phyloP scores from a whole-genome alignment of 2,329 filamentous ascomycete species.

The Fusarium tupiense region DNA sequence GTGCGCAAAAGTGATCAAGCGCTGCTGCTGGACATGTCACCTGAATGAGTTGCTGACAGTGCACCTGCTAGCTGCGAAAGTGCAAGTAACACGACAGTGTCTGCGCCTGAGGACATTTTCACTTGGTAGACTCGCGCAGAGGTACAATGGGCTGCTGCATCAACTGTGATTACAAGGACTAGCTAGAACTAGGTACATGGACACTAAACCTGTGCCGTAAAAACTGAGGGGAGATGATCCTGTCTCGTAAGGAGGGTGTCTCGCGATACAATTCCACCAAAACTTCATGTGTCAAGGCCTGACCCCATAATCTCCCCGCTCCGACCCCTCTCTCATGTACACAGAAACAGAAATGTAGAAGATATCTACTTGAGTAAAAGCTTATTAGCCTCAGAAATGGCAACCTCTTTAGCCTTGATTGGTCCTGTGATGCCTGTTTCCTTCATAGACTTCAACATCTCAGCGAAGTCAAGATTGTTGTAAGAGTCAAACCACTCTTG shows the following conservation, averaged over 20 bases:
- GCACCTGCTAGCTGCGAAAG: not conserved
- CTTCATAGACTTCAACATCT: rapidly evolving
- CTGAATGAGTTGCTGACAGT: not conserved
- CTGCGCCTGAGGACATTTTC: not conserved
- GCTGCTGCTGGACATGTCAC: not conserved
- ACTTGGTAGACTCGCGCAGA: not conserved
- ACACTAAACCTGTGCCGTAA: not conserved
- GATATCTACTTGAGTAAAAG: not conserved
- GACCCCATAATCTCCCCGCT: too few species aligned
- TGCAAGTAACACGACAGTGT: not conserved
- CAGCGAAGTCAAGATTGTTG: not conserved
- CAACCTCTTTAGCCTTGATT: rapidly evolving
- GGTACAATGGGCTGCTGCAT: not conserved
- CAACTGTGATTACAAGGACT: not conserved
- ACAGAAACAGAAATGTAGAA: not conserved
- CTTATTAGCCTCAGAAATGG: rapidly evolving
- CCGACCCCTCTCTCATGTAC: not conserved
- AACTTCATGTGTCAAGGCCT: not conserved
- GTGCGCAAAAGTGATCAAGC: not conserved
- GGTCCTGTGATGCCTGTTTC: not conserved
- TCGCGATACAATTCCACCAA: not conserved
- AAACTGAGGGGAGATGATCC: not conserved
- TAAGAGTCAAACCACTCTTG: too few species aligned
- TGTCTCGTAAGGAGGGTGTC: not conserved
- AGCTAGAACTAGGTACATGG: not conserved